Evolutionary conservation across 2,329 filamentous ascomycete species (phyloP), one percentile per base, ranked within the genome.

Genomic region (Daldinia eschscholtzii): DNA sequence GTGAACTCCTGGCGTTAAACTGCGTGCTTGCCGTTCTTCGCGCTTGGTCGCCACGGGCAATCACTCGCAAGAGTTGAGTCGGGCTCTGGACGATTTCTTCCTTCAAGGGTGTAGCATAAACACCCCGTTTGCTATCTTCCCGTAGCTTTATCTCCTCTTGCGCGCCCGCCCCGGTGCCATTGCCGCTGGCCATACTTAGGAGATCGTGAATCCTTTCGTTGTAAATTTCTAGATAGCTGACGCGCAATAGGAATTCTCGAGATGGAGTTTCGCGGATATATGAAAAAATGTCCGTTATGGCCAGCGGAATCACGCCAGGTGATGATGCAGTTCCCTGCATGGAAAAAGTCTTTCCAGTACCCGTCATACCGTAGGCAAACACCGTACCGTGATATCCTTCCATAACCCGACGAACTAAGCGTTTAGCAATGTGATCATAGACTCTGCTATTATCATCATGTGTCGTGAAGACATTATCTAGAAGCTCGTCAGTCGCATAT

Each of bases 51-150:
- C 96, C 96, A 63, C 95, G 89, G 41, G 96, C 94, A 79, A 99
- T 99, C 28, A 99, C 96, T 73, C 96, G 89, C 48, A 99, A 84
- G 30, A 99, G 86, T 79, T 99, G 96, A 0, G 96, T 98, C 1
- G 96, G 96, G 74, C 94, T 98, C 81, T 99, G 96, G 33, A 99
- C 96, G 74, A 99, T 99, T 79, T 99, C 96, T 81, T 99, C 96
- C 80, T 98, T 98, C 68, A 99, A 82, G 1, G 96, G 96, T 18
- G 92, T 97, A 23, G 96, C 96, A 83, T 98, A 99, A 15, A 99
- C 95, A 35, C 96, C 96, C 69, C 96, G 88, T 82, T 98, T 98
- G 83, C 92, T 94, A 80, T 99, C 96, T 81, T 99, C 96, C 20
- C 96, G 91, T 63, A 99, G 83, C 81, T 99, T 98, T 81, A 99